Percentiles rank a stretch among this genome's conserved stretches.
Conservation (phyloP, 306 rosid genomes). For the Inga laurina region DNA sequence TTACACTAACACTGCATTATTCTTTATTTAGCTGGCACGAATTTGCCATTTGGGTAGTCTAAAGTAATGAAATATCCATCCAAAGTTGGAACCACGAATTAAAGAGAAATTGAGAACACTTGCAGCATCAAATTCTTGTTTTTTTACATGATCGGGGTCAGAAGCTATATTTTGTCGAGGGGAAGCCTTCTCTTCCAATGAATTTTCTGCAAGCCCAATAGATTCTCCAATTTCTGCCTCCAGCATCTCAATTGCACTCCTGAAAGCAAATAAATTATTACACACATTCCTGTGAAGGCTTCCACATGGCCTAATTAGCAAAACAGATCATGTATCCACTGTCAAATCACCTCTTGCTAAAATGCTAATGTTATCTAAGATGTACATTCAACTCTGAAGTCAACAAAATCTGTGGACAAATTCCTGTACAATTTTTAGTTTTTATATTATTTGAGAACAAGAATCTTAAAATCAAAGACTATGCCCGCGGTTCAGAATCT, state of each 20-base stretch:
- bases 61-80: neutral
- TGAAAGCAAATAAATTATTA: slow-evolving; percentile 32
- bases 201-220: slow-evolving; percentile 30
- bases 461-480: neutral
- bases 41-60: neutral
- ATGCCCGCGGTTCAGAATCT: neutral
- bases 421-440: neutral
- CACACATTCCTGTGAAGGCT: slow-evolving; percentile 5
- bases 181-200: slow-evolving; percentile 43
- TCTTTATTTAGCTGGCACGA: slow-evolving; percentile 6
- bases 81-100: neutral
- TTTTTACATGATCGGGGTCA: slow-evolving; percentile 33
- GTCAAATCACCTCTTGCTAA: neutral
- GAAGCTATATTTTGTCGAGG: slow-evolving; percentile 41
- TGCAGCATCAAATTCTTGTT: slow-evolving; percentile 58
- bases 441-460: neutral
- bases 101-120: slow-evolving; percentile 29
- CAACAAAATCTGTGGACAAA: neutral
- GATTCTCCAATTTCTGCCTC: slow-evolving; percentile 73
- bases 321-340: neutral
- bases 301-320: slow-evolving; percentile 1
- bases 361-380: neutral
- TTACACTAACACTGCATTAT: neutral
- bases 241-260: slow-evolving; percentile 83
- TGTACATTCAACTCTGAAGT: neutral